Evolutionary conservation across 768 basidiomycete genomes (phyloP).

Genomic region (Strobilomyces confusus): DNA sequence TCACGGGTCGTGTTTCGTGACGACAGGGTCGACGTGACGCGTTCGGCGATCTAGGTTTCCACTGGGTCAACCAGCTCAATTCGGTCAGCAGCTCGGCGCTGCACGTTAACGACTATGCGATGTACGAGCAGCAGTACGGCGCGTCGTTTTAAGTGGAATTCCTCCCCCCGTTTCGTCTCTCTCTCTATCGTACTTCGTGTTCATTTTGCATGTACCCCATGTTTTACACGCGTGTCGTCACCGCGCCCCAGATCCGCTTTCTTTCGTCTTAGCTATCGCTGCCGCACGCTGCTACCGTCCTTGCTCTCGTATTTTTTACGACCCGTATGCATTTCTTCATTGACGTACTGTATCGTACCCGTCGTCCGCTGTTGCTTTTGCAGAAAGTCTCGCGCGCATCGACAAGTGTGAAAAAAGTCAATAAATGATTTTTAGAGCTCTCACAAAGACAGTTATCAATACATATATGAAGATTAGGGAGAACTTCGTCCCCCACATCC

Average conservation of each 20-base stretch:
- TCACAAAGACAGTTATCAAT: no score
- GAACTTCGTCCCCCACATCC: no score
- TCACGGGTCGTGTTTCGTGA: background rate
- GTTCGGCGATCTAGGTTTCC: conserved; percentile 26
- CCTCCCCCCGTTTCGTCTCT: background rate
- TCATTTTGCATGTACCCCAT: background rate
- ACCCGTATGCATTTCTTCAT: no score
- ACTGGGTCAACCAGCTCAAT: conserved; percentile 35
- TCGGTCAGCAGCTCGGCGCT: conserved; percentile 9
- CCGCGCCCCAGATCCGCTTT: no score
- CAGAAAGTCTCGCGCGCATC: no score
- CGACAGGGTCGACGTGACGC: conserved; percentile 1
- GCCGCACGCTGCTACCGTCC: no score
- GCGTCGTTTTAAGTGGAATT: conserved; percentile 4
- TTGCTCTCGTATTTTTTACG: background rate
- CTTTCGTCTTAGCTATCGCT: no score
- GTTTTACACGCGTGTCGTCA: background rate
- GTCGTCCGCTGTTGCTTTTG: no score
- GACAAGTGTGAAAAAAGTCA: no score
- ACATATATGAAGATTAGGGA: no score
- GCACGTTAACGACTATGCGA: conserved; percentile 24
- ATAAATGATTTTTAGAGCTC: no score
- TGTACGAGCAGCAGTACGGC: conserved; percentile 24
- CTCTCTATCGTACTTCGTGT: background rate
- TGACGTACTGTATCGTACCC: no score